These are phyloP conservation scores for Phialemoniopsis sp. DNA, from an alignment of 2,329 filamentous ascomycete genomes.

Conservation along the genomic window DNA sequence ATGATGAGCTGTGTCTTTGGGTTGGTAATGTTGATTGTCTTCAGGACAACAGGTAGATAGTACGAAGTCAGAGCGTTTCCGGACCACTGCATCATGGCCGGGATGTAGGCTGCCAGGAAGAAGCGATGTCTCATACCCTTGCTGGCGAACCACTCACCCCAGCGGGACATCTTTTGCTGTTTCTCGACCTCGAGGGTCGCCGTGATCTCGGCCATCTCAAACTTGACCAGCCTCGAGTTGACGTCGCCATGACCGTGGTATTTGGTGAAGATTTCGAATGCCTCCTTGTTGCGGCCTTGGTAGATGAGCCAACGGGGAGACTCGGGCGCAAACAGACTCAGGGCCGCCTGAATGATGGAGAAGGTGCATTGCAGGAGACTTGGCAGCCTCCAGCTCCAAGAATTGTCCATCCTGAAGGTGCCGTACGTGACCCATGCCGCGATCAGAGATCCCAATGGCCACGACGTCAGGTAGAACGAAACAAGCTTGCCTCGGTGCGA, in stretches of 20 bases:
- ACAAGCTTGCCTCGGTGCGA: conserved; percentile 7
- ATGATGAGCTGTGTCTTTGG: conserved; percentile 21
- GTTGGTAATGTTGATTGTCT: conserved; percentile 12
- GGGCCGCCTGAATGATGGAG: conserved; percentile 2
- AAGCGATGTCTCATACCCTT: conserved; percentile 28
- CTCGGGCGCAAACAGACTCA: conserved; percentile 5
- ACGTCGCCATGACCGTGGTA: conserved; percentile 38
- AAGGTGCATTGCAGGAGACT: conserved; percentile 4
- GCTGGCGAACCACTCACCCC: conserved; percentile 22
- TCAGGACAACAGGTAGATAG: conserved; percentile 13
- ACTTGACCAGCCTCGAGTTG: conserved; percentile 14
- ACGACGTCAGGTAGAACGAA: conserved; percentile 4
- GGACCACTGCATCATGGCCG: conserved; percentile 6
- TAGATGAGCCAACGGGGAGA: conserved; percentile 14
- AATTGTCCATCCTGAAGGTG: conserved; percentile 3
- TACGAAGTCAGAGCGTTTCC: conserved; percentile 10
- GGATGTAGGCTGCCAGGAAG: conserved; percentile 20
- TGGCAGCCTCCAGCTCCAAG: conserved; percentile 4
- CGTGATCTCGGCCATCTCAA: conserved; percentile 22
- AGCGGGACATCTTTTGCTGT: conserved; percentile 14
- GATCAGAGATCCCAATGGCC: conserved; percentile 4
- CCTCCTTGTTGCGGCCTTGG: conserved; percentile 16
- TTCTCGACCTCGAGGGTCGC: conserved; percentile 16
- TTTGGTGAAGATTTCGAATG: conserved; percentile 24
- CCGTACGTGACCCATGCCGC: conserved; percentile 7